Evolutionary conservation across 163 green algal species (phyloP).

Genomic region (Smithsoniella earleae): DNA sequence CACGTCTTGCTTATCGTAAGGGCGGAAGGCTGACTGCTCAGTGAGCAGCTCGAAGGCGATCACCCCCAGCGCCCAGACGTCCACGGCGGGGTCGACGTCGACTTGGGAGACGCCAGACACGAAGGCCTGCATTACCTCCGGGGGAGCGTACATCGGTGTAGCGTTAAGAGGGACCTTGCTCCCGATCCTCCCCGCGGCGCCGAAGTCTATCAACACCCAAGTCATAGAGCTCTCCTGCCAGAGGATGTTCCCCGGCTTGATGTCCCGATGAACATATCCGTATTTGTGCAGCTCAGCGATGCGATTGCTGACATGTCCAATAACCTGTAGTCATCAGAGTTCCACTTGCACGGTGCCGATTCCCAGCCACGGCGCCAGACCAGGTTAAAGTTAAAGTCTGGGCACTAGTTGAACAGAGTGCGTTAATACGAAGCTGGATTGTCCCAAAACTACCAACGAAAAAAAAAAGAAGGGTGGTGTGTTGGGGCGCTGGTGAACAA

Average conservation of each 20-base stretch:
- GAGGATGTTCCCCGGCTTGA: slow-evolving; percentile 22
- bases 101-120: neutral
- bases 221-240: neutral
- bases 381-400: neutral
- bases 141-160: neutral
- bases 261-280: neutral
- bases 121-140: neutral
- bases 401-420: neutral
- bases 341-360: neutral
- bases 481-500: neutral
- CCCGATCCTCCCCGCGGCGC: neutral
- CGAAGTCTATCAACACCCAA: slow-evolving; percentile 3
- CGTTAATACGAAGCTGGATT: neutral
- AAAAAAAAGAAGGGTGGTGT: neutral
- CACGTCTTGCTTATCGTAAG: neutral
- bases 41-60: slow-evolving; percentile 16
- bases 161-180: neutral
- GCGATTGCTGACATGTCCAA: neutral
- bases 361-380: neutral
- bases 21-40: neutral
- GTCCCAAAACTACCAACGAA: neutral
- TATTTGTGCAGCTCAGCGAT: neutral
- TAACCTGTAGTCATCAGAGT: neutral
- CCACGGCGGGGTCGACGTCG: neutral
- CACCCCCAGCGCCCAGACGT: slow-evolving; percentile 10